Base-by-base conservation (phyloP, 176 grass and related monocot genomes). In the Bolboschoenus planiculmis region DNA sequence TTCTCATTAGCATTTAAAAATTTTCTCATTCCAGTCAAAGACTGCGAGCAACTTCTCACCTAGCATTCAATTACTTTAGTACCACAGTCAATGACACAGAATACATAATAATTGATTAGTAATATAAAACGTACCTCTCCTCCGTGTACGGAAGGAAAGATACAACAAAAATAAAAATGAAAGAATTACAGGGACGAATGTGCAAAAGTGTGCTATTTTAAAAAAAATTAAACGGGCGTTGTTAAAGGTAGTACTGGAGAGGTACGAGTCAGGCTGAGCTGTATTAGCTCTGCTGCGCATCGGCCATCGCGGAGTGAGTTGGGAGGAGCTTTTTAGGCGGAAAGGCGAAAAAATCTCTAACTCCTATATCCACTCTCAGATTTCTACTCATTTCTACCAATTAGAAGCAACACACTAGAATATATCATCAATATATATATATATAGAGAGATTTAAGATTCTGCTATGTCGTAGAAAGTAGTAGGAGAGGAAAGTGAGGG, bases 211-310 rank as follows among this genome's bases (percentile, higher is more conserved):
- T 0, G n/a, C n/a, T 1, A 29, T 36, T 18, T 16, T 7, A 35
- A 57, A 23, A 3, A 57, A 57, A 65, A 65, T 65, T 66, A 66
- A 66, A 66, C 34, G 75, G 30, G 40, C n/a, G 75, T 54, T 37
- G 75, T 79, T 79, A 79, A 34, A 34, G 51, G 8, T 35, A 10
- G 15, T 80, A 43, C 54, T 80, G 78, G 55, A 42, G 53, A 62
- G 37, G 79, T 47, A 81, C 78, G 16, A 23, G 18, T 13, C 8
- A 62, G 56, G 79, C 79, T 82, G 56, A 62, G 79, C 79, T 81
- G 79, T 81, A 30, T 46, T 82, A 13, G 21, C 79, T 64, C 79
- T 82, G 79, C 72, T 31, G 5, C 13, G 72, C 71, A 75, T 75
- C 71, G 71, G 43, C 56, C 78, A 81, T 81, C 79, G 56, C 79